phyloP scores from a whole-genome alignment of 306 rosid species.

The Alnus rubra region DNA sequence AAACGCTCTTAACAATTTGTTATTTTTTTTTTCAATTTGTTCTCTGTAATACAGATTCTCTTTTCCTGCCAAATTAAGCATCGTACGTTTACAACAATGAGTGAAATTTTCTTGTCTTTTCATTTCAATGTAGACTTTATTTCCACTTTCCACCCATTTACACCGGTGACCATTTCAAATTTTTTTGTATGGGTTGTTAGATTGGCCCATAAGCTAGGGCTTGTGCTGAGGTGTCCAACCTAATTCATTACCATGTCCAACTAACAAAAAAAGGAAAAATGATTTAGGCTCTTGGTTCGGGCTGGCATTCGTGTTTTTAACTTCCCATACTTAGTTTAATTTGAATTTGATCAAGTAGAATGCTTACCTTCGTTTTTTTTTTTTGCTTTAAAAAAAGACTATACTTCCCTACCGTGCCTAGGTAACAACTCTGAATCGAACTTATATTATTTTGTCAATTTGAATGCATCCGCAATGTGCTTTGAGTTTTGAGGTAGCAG shows the following conservation, averaged over 20 bases:
- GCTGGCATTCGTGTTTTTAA: not conserved
- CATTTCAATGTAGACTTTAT: not conserved
- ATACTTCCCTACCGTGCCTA: not conserved
- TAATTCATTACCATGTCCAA: not conserved
- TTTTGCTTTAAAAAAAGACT: not conserved
- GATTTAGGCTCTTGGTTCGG: not conserved
- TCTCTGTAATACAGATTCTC: not conserved
- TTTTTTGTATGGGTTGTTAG: not conserved
- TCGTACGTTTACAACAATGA: not conserved
- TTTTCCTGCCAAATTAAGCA: not conserved
- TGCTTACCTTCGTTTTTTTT: not conserved
- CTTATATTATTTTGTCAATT: not conserved
- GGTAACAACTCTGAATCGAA: not conserved
- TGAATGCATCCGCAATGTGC: not conserved
- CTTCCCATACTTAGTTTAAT: not conserved
- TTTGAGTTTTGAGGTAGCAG: not conserved
- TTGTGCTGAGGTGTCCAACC: not conserved
- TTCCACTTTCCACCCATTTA: not conserved
- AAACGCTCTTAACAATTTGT: not conserved
- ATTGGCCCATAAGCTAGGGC: not conserved
- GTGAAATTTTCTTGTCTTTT: not conserved
- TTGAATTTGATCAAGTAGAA: not conserved
- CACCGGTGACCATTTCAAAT: slow-evolving; percentile 6
- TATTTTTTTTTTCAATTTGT: not conserved
- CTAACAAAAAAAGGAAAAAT: not conserved